phyloP scores from a whole-genome alignment of 768 basidiomycete genomes.

The Boletus insuetus region DNA sequence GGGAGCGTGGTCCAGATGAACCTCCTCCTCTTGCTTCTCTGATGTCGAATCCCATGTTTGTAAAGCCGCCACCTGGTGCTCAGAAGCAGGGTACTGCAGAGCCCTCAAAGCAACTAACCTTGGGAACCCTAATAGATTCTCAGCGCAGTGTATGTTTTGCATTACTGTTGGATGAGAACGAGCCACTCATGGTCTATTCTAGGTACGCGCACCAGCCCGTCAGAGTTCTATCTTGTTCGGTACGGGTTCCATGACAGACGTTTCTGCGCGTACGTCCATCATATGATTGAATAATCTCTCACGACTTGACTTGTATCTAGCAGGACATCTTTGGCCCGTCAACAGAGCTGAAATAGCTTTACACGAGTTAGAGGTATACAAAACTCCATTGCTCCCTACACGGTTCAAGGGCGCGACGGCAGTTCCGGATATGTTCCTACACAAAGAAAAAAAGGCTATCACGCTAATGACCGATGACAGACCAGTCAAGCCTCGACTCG shows the following conservation, averaged over 20 bases:
- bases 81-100: constrained; percentile 23
- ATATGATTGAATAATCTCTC: constrained; percentile 2
- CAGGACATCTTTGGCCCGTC: constrained; percentile 33
- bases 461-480: constrained; percentile 63
- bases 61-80: constrained; percentile 51
- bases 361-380: constrained; percentile 73
- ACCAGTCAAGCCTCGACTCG: constrained; percentile 46
- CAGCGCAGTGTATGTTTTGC: constrained; percentile 49
- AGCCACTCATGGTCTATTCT: constrained; percentile 6
- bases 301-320: constrained; percentile 16
- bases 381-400: constrained; percentile 75
- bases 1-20: constrained; percentile 56
- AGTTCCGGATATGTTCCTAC: constrained; percentile 63
- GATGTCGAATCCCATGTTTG: constrained; percentile 64
- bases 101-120: constrained; percentile 40
- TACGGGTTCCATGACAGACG: constrained; percentile 34
- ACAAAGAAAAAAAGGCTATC: constrained; percentile 41
- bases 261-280: constrained; percentile 31
- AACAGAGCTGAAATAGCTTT: constrained; percentile 65
- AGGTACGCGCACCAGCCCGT: constrained; percentile 51
- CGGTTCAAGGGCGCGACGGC: constrained; percentile 40
- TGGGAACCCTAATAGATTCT: constrained; percentile 58
- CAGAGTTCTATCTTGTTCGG: constrained; percentile 54
- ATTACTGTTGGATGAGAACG: background rate
- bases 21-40: constrained; percentile 66